These are phyloP conservation scores for Phytophthora cactorum DNA, from an alignment of 352 stramenopile genomes.

Conservation along the genomic window DNA sequence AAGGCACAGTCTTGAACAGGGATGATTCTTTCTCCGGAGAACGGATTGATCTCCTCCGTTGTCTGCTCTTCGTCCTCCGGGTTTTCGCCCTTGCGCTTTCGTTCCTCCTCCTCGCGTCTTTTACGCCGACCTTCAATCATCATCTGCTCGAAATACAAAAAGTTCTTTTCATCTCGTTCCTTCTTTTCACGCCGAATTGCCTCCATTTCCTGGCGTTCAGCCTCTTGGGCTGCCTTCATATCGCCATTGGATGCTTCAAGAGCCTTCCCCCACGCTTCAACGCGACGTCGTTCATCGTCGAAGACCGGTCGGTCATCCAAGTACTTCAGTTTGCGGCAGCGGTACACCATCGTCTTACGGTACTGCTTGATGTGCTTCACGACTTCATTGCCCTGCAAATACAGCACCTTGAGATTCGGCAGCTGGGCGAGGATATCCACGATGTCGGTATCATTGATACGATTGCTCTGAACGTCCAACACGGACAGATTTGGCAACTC, in stretches of 20 bases:
- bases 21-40: constrained; percentile 78
- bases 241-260: constrained; percentile 69
- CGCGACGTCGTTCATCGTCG: constrained; percentile 84
- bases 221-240: constrained; percentile 83
- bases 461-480: constrained; percentile 86
- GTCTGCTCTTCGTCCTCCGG: constrained; percentile 18
- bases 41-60: constrained; percentile 60
- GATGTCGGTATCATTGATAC: constrained; percentile 66
- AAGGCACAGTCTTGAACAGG: constrained; percentile 66
- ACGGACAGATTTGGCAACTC: constrained; percentile 71
- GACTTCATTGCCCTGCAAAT: constrained; percentile 85
- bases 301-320: constrained; percentile 88
- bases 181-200: constrained; percentile 88
- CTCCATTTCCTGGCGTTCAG: constrained; percentile 87
- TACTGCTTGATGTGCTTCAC: constrained; percentile 91
- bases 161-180: constrained; percentile 86
- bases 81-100: constrained; percentile 22
- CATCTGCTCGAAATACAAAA: constrained; percentile 89
- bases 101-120: constrained; percentile 57
- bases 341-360: constrained; percentile 80
- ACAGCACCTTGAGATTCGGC: constrained; percentile 84
- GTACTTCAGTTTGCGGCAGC: constrained; percentile 81
- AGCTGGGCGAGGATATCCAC: constrained; percentile 75
- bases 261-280: constrained; percentile 76
- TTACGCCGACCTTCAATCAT: constrained; percentile 76